A percentile compares a stretch with the other conserved stretches of the same genome.
Conservation (phyloP, 192 early-diverging fungal genomes). For the Gigaspora rosea region DNA sequence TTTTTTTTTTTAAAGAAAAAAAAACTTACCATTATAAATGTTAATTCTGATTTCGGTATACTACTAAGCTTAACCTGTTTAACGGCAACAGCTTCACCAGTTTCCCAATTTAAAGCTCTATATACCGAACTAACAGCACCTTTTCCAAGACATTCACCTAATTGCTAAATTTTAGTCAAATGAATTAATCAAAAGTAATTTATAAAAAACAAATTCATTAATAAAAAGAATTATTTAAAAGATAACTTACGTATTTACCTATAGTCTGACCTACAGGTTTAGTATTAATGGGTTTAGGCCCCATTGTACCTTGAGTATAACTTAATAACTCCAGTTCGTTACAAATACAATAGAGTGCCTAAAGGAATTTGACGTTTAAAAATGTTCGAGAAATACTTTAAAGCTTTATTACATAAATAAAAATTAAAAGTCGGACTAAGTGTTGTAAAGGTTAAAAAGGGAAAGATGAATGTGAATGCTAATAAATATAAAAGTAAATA, state of each 20-base stretch:
- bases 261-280: neutral
- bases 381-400: too few species aligned
- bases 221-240: neutral
- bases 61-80: constrained; percentile 66
- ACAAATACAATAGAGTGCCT: too few species aligned
- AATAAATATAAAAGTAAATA: too few species aligned
- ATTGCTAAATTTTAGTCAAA: constrained; percentile 44
- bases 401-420: too few species aligned
- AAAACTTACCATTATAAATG: constrained; percentile 43
- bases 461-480: too few species aligned
- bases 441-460: too few species aligned
- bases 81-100: constrained; percentile 69
- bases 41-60: constrained; percentile 43
- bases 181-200: neutral
- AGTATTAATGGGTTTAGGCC: neutral
- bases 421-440: too few species aligned
- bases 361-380: too few species aligned
- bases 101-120: constrained; percentile 65
- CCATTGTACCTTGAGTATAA: neutral
- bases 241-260: neutral
- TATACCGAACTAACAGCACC: constrained; percentile 75
- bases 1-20: neutral
- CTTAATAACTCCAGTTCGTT: neutral
- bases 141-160: constrained; percentile 74
- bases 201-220: neutral